Evolutionary conservation across 441 rosid genomes (phyloP).

Genomic region (Codiaeum variegatum): DNA sequence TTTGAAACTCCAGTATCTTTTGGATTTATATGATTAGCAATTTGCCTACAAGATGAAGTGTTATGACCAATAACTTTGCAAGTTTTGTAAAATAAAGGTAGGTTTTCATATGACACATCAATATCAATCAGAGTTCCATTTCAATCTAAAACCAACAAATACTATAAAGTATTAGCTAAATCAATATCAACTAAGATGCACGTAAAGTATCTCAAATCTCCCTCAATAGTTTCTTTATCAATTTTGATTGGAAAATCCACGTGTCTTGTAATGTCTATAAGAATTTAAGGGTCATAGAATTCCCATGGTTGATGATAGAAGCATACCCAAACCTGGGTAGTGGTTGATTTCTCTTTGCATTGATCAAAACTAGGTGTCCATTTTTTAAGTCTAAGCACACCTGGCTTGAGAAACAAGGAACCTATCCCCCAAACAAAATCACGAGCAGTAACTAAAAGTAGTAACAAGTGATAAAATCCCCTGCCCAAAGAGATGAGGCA

Average conservation of each 20-base stretch:
- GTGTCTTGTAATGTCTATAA: background rate
- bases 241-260: background rate
- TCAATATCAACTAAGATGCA: background rate
- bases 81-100: too few species aligned
- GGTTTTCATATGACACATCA: too few species aligned
- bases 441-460: too few species aligned
- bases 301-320: background rate
- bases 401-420: background rate
- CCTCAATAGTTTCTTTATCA: background rate
- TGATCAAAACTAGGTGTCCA: background rate
- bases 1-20: too few species aligned
- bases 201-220: background rate
- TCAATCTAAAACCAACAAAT: too few species aligned
- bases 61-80: too few species aligned
- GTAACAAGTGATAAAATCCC: too few species aligned
- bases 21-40: too few species aligned
- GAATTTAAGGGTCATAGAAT: background rate
- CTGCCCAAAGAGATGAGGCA: too few species aligned
- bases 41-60: too few species aligned
- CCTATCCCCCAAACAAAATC: background rate
- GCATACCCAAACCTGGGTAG: background rate
- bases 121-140: too few species aligned
- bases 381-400: background rate
- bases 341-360: background rate
- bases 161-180: too few species aligned